Conservation (phyloP, 2,329 filamentous ascomycete species). For the Fusarium brachygibbosum region DNA sequence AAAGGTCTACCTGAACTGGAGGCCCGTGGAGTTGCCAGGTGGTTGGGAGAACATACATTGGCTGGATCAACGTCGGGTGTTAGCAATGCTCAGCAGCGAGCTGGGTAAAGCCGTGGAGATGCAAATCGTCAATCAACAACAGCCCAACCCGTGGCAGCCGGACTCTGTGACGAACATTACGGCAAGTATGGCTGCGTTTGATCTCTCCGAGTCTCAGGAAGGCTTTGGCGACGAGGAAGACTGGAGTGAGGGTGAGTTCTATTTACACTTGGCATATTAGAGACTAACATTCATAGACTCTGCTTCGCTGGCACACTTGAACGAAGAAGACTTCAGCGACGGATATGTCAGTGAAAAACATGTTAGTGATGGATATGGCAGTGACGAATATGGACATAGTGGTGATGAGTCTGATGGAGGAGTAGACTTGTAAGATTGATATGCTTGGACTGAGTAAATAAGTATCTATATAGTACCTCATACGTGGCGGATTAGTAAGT, state of each 20-base stretch:
- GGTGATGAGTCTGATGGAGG: conserved; percentile 33
- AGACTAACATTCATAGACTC: conserved; percentile 9
- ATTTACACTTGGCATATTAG: background rate
- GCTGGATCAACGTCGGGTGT: conserved; percentile 19
- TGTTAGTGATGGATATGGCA: no score
- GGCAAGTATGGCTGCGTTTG: background rate
- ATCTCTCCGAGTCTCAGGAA: conserved; percentile 14
- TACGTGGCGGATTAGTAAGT: background rate
- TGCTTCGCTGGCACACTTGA: conserved; percentile 16
- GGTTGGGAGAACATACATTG: conserved; percentile 23
- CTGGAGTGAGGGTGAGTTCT: conserved; percentile 8
- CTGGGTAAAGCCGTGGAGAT: conserved; percentile 15
- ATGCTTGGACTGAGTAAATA: background rate
- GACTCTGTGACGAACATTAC: conserved; percentile 41
- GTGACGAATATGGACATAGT: background rate
- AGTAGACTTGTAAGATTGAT: conserved; percentile 1
- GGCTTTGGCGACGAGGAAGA: background rate
- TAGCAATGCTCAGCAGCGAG: conserved; percentile 25
- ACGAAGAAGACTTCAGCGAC: background rate
- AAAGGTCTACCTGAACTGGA: conserved; percentile 60
- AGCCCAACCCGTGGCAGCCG: conserved; percentile 9
- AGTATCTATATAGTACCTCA: background rate
- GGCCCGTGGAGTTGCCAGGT: conserved; percentile 35
- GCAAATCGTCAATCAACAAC: conserved; percentile 12
- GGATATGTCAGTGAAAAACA: background rate